Evolutionary conservation across 345 rosid species (phyloP).

Genomic region (Corymbia maculata): DNA sequence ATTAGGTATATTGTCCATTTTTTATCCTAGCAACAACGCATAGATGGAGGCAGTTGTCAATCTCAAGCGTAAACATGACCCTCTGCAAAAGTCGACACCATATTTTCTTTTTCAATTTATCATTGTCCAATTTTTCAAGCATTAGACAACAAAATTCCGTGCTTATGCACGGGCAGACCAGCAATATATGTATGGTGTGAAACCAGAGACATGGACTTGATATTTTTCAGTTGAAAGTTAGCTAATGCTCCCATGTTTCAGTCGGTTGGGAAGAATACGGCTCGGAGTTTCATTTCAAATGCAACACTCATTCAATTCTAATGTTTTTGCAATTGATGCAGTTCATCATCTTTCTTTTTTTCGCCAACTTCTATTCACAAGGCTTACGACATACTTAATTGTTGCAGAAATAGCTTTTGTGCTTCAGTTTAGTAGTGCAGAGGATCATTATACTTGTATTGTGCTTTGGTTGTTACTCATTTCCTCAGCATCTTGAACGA

Average conservation of each 20-base stretch:
- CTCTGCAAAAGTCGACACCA: not conserved
- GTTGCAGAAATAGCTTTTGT: not conserved
- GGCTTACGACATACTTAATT: not conserved
- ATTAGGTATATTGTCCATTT: not conserved
- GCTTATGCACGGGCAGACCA: not conserved
- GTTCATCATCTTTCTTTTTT: not conserved
- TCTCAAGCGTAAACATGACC: conserved; percentile 58
- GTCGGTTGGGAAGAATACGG: not conserved
- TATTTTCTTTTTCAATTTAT: not conserved
- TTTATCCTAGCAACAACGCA: conserved; percentile 18
- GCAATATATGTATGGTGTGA: not conserved
- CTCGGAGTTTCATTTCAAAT: not conserved
- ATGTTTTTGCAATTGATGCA: not conserved
- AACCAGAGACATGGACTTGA: not conserved
- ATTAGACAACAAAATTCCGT: not conserved
- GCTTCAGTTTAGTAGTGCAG: not conserved
- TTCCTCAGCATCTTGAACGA: not conserved
- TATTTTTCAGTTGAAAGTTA: not conserved
- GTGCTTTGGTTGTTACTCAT: not conserved
- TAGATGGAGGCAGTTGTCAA: conserved; percentile 40
- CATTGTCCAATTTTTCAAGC: not conserved
- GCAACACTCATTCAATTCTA: not conserved
- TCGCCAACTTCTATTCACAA: not conserved
- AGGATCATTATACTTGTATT: not conserved
- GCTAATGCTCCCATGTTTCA: not conserved